Evolutionary conservation across 768 basidiomycete genomes (phyloP).

Genomic region (Tubosaeta sp.): DNA sequence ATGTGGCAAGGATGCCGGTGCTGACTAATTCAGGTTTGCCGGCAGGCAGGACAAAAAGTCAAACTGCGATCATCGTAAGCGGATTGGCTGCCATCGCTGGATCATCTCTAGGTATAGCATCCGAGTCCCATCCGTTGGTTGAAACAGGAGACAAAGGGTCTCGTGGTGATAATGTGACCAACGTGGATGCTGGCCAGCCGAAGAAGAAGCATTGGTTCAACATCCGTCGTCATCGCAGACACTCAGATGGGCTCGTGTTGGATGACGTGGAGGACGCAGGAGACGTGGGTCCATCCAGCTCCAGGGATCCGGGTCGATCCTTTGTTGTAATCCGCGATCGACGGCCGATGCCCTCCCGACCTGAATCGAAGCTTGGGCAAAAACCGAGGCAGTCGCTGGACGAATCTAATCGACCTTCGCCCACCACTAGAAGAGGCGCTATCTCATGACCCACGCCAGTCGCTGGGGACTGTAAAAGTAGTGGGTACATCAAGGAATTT

Average conservation of each 20-base stretch:
- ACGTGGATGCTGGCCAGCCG: conserved; percentile 42
- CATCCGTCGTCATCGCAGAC: conserved; percentile 52
- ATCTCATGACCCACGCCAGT: conserved; percentile 19
- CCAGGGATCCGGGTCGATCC: conserved; percentile 44
- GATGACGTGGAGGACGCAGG: conserved; percentile 19
- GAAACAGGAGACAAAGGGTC: conserved; percentile 16
- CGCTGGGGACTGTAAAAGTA: conserved; percentile 1
- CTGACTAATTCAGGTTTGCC: conserved; percentile 37
- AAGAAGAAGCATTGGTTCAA: conserved; percentile 74
- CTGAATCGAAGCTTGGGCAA: conserved; percentile 19
- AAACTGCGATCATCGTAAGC: conserved; percentile 80
- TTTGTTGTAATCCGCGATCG: conserved; percentile 70
- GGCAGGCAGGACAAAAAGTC: conserved; percentile 73
- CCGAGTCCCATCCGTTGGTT: conserved; percentile 21
- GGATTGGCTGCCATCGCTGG: conserved; percentile 32
- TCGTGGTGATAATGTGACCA: conserved; percentile 21
- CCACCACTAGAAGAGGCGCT: conserved; percentile 26
- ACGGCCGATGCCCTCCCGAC: conserved; percentile 34
- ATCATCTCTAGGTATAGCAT: conserved; percentile 9
- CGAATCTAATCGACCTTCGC: conserved; percentile 26
- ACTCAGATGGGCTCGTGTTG: conserved; percentile 50
- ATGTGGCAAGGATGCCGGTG: conserved; percentile 40
- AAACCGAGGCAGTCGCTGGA: conserved; percentile 28
- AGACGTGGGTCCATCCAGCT: conserved; percentile 28
- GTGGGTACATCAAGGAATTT: conserved; percentile 11